These are phyloP conservation scores for Musa troglodytarum DNA, from an alignment of 176 grass and related monocot genomes.

Conservation along the genomic window DNA sequence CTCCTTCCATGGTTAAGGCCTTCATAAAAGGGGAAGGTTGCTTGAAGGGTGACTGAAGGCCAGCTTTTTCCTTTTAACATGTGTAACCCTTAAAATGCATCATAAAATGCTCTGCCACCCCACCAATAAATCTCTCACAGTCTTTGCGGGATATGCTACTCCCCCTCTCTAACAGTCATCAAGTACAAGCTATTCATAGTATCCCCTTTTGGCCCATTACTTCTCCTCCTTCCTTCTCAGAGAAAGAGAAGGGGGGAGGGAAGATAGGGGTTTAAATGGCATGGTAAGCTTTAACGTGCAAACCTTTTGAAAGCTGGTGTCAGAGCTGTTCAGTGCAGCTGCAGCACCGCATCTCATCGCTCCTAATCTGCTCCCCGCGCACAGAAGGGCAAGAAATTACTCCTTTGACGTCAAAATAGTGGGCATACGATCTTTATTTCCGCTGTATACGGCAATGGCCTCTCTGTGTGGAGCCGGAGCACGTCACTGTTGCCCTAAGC, in stretches of 20 bases:
- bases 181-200: conserved; percentile 4
- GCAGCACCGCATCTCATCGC: too few species aligned
- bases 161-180: background rate
- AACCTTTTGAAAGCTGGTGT: too few species aligned
- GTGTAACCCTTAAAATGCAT: conserved; percentile 5
- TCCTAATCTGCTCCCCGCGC: too few species aligned
- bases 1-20: background rate
- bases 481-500: background rate
- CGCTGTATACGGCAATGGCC: too few species aligned
- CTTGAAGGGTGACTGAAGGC: background rate
- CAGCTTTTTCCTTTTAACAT: conserved; percentile 6
- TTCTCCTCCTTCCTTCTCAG: background rate
- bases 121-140: too few species aligned
- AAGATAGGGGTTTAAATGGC: too few species aligned
- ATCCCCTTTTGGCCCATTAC: background rate
- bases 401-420: too few species aligned
- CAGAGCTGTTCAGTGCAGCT: too few species aligned
- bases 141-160: background rate
- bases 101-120: background rate
- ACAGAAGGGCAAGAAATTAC: too few species aligned
- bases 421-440: too few species aligned
- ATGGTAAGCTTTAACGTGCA: too few species aligned
- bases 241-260: background rate
- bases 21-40: conserved; percentile 1
- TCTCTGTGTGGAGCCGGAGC: background rate